These are phyloP conservation scores for Laguncularia racemosa DNA, from an alignment of 345 rosid species.

Conservation along the genomic window DNA sequence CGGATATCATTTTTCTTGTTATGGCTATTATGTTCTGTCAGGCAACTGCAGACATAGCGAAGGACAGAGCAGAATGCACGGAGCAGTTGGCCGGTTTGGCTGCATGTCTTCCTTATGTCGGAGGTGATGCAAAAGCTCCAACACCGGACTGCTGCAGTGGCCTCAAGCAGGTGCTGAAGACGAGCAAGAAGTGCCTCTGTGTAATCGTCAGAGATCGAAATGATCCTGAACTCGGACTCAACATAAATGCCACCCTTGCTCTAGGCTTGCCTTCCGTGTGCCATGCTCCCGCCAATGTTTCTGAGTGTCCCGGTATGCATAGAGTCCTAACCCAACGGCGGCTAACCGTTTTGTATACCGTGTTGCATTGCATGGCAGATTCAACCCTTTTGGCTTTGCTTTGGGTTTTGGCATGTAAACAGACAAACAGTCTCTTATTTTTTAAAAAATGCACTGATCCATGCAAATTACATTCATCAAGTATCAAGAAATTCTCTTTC, in stretches of 20 bases:
- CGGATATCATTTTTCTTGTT: not conserved
- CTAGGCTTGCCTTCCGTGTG: conserved; percentile 27
- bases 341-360: too few species aligned
- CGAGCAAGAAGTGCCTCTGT: conserved; percentile 35
- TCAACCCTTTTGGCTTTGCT: too few species aligned
- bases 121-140: conserved; percentile 25
- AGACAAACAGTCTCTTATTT: too few species aligned
- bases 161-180: conserved; percentile 15
- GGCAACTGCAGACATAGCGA: conserved; percentile 11
- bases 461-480: not conserved
- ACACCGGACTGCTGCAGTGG: conserved; percentile 26
- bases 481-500: not conserved
- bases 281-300: conserved; percentile 26
- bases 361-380: too few species aligned
- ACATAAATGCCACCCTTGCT: conserved; percentile 35
- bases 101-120: conserved; percentile 30
- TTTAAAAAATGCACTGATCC: too few species aligned
- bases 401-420: too few species aligned
- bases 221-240: conserved; percentile 31
- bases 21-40: not conserved
- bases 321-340: too few species aligned
- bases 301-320: conserved; percentile 29
- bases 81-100: conserved; percentile 26
- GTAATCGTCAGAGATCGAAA: conserved; percentile 27
- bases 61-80: conserved; percentile 30